Evolutionary conservation across 495 filamentous ascomycete species (phyloP).

Genomic region (Neurospora sp.): DNA sequence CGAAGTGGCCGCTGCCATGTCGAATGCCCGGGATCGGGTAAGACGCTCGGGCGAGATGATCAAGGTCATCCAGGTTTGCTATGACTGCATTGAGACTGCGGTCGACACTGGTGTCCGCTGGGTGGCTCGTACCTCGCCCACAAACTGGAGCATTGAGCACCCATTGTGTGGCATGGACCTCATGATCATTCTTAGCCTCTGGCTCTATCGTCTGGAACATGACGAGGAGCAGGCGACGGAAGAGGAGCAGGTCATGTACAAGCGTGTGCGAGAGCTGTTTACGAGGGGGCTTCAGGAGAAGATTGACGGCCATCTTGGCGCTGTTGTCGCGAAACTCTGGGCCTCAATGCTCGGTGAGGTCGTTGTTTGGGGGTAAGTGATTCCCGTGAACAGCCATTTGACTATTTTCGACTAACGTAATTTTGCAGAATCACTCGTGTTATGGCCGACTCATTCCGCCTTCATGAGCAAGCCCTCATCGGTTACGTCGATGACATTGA

Average conservation of each 20-base stretch:
- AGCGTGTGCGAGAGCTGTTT: conserved; percentile 86
- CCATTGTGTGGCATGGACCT: conserved; percentile 93
- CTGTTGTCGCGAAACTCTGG: conserved; percentile 89
- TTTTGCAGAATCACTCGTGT: conserved; percentile 77
- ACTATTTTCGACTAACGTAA: conserved; percentile 34
- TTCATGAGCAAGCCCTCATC: conserved; percentile 86
- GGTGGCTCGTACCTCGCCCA: conserved; percentile 92
- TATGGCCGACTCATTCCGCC: conserved; percentile 97
- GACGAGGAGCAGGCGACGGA: conserved; percentile 90
- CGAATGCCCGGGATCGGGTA: conserved; percentile 79
- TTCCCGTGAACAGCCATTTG: conserved; percentile 2
- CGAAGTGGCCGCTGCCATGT: conserved; percentile 95
- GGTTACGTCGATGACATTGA: conserved; percentile 80
- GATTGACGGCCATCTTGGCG: conserved; percentile 66
- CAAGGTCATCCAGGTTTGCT: conserved; percentile 95
- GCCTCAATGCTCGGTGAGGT: conserved; percentile 98
- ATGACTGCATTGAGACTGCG: conserved; percentile 95
- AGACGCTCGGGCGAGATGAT: conserved; percentile 96
- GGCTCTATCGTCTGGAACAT: conserved; percentile 98
- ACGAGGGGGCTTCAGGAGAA: conserved; percentile 76
- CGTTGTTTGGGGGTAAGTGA: conserved; percentile 84
- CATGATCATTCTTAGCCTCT: conserved; percentile 97
- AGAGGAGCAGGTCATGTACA: conserved; percentile 89
- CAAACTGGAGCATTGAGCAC: conserved; percentile 99
- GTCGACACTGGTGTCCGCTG: conserved; percentile 92